These are phyloP conservation scores for Cokeromyces recurvatus DNA, from an alignment of 371 early-diverging fungal species.

Conservation along the genomic window DNA sequence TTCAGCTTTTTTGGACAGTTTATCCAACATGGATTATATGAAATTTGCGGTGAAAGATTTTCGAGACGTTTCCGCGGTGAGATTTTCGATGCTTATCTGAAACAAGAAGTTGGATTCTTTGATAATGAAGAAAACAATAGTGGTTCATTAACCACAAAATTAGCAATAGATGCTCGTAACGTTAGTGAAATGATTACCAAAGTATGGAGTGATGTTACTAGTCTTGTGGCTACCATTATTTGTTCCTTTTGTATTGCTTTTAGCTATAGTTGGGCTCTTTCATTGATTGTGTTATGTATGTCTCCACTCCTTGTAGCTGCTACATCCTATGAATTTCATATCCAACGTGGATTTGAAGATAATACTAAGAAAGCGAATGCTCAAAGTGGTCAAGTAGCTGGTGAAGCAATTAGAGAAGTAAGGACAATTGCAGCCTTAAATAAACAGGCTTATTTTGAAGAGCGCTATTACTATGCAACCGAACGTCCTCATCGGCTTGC, in stretches of 20 bases:
- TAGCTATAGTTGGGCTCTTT: slow-evolving; percentile 37
- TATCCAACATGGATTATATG: slow-evolving; percentile 24
- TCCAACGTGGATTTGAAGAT: slow-evolving; percentile 30
- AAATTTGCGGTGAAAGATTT: slow-evolving; percentile 43
- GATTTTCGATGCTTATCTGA: slow-evolving; percentile 50
- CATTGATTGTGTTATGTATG: slow-evolving; percentile 37
- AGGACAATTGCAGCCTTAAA: slow-evolving; percentile 75
- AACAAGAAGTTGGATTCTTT: slow-evolving; percentile 84
- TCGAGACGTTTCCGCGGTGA: slow-evolving; percentile 51
- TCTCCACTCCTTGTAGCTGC: slow-evolving; percentile 34
- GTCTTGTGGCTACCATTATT: background rate
- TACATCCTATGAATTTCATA: slow-evolving; percentile 13
- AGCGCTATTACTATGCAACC: slow-evolving; percentile 42
- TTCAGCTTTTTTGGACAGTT: slow-evolving; percentile 37
- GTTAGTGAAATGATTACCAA: slow-evolving; percentile 59
- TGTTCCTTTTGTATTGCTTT: slow-evolving; percentile 33
- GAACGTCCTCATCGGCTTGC: slow-evolving; percentile 53
- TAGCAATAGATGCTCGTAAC: slow-evolving; percentile 73
- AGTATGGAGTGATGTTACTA: slow-evolving; percentile 48
- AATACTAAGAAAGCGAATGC: slow-evolving; percentile 52
- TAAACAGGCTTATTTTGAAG: slow-evolving; percentile 59
- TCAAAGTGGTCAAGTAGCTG: slow-evolving; percentile 57
- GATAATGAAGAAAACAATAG: slow-evolving; percentile 73
- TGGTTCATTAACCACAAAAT: slow-evolving; percentile 73
- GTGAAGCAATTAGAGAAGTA: slow-evolving; percentile 74